phyloP scores from a whole-genome alignment of 805 yeast species.

The Metschnikowia peoriensis region DNA sequence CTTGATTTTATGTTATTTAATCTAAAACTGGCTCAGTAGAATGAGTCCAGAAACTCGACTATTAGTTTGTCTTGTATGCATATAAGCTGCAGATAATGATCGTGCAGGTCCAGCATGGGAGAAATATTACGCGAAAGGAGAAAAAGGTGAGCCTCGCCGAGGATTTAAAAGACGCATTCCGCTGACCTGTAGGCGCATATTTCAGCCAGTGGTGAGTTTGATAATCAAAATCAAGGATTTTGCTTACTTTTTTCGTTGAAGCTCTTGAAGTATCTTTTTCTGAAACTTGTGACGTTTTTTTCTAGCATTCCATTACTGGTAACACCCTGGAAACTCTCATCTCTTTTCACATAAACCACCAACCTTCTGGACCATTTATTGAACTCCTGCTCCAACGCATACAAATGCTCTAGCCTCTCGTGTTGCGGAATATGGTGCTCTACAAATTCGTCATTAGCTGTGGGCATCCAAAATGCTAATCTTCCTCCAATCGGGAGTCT shows the following conservation, averaged over 20 bases:
- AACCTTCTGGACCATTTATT: conserved; percentile 91
- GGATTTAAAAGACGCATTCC: conserved; percentile 15
- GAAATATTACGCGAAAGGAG: not conserved
- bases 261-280: conserved; percentile 74
- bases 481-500: conserved; percentile 76
- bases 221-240: not conserved
- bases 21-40: too few relatives aligned
- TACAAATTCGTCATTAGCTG: conserved; percentile 81
- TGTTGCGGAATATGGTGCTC: conserved; percentile 77
- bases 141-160: not conserved
- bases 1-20: not conserved
- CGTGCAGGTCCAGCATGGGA: not conserved
- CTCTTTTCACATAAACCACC: conserved; percentile 73
- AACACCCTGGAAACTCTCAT: conserved; percentile 46
- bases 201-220: not conserved
- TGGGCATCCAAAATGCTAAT: conserved; percentile 96
- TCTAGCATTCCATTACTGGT: conserved; percentile 45
- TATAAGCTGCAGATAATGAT: not conserved
- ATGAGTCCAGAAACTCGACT: not conserved
- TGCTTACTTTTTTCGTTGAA: conserved; percentile 44
- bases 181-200: conserved; percentile 19
- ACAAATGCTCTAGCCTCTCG: conserved; percentile 62
- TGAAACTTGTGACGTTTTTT: conserved; percentile 52
- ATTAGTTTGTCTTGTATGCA: not conserved
- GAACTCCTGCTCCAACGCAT: conserved; percentile 82